Conservation (phyloP, 176 grass and related monocot species). For the Eragrostis nindensis region DNA sequence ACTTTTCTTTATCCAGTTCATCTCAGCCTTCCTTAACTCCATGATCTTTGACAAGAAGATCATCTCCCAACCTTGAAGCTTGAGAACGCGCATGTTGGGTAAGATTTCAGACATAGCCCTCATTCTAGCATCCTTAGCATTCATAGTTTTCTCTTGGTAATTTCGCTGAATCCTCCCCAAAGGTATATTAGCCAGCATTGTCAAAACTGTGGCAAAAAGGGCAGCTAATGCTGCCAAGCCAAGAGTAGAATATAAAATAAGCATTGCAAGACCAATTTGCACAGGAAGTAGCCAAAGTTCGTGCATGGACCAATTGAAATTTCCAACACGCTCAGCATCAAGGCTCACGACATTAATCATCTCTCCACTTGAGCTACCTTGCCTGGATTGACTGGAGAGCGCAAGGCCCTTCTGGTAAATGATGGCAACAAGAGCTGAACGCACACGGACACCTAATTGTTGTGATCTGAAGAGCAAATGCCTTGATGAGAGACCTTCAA, state of each 20-base stretch:
- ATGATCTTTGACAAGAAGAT: slow-evolving; percentile 69
- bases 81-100: slow-evolving; percentile 81
- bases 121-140: slow-evolving; percentile 73
- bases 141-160: slow-evolving; percentile 70
- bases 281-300: slow-evolving; percentile 73
- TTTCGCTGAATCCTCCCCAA: slow-evolving; percentile 52
- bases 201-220: slow-evolving; percentile 52
- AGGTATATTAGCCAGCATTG: slow-evolving; percentile 65
- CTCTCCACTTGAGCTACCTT: slow-evolving; percentile 70
- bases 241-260: slow-evolving; percentile 63
- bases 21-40: slow-evolving; percentile 65
- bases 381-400: slow-evolving; percentile 60
- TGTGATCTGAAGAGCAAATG: slow-evolving; percentile 69
- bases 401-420: slow-evolving; percentile 69
- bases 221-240: slow-evolving; percentile 58
- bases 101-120: slow-evolving; percentile 75
- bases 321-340: slow-evolving; percentile 53
- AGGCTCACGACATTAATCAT: slow-evolving; percentile 74
- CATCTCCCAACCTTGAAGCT: slow-evolving; percentile 91
- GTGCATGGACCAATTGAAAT: slow-evolving; percentile 70
- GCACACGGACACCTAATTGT: slow-evolving; percentile 55
- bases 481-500: slow-evolving; percentile 57
- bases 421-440: slow-evolving; percentile 54
- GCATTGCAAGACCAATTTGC: slow-evolving; percentile 62
- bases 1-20: slow-evolving; percentile 63